Percentiles rank a stretch among this genome's conserved stretches.
phyloP scores from a whole-genome alignment of 225 moss, liverwort and hornwort genomes.

The Neckera pumila region DNA sequence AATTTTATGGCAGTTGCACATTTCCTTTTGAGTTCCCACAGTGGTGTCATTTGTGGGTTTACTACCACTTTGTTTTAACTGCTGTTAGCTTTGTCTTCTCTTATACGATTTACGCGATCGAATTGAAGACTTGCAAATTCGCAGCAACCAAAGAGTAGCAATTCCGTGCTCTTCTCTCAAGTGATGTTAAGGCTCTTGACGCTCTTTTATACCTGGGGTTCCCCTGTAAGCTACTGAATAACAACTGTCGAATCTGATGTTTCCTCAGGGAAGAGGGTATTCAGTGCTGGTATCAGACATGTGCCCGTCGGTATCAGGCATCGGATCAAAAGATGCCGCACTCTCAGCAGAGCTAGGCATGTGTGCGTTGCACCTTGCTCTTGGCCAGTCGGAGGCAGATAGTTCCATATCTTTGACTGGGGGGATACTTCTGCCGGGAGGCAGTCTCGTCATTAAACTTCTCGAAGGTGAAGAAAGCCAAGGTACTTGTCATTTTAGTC shows the following conservation, averaged over 20 bases:
- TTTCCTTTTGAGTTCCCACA: background rate
- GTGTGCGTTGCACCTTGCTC: constrained; percentile 69
- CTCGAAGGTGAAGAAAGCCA: constrained; percentile 92
- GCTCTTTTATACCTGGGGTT: background rate
- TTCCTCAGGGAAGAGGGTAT: constrained; percentile 60
- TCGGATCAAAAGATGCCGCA: constrained; percentile 65
- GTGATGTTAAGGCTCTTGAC: background rate
- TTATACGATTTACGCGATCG: background rate
- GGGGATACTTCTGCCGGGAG: constrained; percentile 65
- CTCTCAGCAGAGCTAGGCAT: constrained; percentile 78
- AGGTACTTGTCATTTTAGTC: constrained; percentile 25
- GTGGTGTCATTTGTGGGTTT: background rate
- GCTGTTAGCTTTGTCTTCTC: background rate
- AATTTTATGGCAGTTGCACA: background rate
- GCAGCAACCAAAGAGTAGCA: background rate
- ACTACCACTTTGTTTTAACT: background rate
- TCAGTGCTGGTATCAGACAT: constrained; percentile 80
- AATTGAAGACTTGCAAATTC: background rate
- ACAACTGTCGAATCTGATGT: background rate
- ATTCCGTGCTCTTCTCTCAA: background rate
- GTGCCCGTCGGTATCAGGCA: constrained; percentile 92
- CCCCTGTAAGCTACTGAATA: background rate
- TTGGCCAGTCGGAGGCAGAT: constrained; percentile 30
- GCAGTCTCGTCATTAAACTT: constrained; percentile 78
- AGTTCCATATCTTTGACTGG: constrained; percentile 13